A percentile compares a stretch with the other conserved stretches of the same genome.
Conservation (phyloP, 495 filamentous ascomycete genomes). For the Aspergillus avenaceus region DNA sequence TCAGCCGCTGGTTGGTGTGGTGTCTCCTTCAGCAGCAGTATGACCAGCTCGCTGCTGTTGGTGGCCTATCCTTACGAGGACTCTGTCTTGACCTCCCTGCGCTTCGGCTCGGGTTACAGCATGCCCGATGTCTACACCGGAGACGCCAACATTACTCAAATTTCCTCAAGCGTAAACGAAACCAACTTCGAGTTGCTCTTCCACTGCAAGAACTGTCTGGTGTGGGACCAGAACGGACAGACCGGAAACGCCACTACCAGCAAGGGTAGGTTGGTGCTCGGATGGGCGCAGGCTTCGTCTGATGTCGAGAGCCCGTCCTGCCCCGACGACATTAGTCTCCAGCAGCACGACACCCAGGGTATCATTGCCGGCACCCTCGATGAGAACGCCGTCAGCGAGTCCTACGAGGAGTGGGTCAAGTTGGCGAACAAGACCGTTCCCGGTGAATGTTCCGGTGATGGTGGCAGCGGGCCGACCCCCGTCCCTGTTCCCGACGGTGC, state of each 20-base stretch:
- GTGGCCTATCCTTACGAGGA: conserved; percentile 12
- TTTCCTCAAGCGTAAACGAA: conserved; percentile 4
- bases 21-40: conserved; percentile 7
- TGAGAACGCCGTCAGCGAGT: conserved; percentile 1
- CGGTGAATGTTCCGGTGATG: conserved; percentile 6
- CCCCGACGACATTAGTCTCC: conserved; percentile 8
- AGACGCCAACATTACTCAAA: conserved; percentile 12
- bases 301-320: neutral
- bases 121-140: conserved; percentile 13
- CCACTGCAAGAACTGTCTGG: conserved; percentile 15
- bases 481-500: conserved; percentile 7
- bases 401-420: conserved; percentile 8
- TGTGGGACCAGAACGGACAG: conserved; percentile 12
- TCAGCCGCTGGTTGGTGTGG: conserved; percentile 15
- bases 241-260: conserved; percentile 7
- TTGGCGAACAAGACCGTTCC: conserved; percentile 8
- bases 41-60: conserved; percentile 11
- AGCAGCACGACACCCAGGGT: conserved; percentile 12
- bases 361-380: conserved; percentile 10
- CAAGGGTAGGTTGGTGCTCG: conserved; percentile 4
- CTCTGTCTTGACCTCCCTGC: conserved; percentile 11
- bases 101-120: conserved; percentile 10
- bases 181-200: conserved; percentile 11
- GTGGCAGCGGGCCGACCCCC: conserved; percentile 5
- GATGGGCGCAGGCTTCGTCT: conserved; percentile 10